Base-by-base conservation (phyloP, 768 basidiomycete species). In the Lactarius evosmus region DNA sequence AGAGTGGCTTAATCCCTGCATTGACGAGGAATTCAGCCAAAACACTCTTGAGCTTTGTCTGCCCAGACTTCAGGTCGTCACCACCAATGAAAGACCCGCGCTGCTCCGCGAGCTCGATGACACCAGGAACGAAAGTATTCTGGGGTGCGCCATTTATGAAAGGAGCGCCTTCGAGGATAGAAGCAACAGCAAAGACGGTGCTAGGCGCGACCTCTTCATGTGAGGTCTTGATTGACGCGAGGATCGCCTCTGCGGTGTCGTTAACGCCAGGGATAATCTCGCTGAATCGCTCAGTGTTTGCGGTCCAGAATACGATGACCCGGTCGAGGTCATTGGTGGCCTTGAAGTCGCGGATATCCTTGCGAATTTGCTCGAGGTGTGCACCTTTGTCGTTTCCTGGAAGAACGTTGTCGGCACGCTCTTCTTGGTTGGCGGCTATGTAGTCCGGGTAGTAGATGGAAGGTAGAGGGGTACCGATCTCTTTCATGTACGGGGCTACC, bases 1-100 rank as follows among this genome's bases (percentile, higher is more conserved):
- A 92, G 73, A 95, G 85, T 30, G 95, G 95, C 80, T 97, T 97
- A 82, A 98, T 98, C 64, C 95, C 95, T 2, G 95, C 95, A 74
- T 97, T 97, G 74, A 98, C 96, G 69, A 98, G 85, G 85, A 97
- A 98, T 80, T 99, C 96, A 59, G 95, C 95, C 59, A 98, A 82
- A 60, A 98, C 96, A 32, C 87, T 90, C 82, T 99, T 98, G 78
- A 98, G 87, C 78, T 95, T 94, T 54, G 95, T 96, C 82, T 98
- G 95, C 8, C 96, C 95, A 7, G 92, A 93, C 83, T 98, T 98
- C 77, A 98, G 88, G 74, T 98, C 96, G 72, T 98, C 96, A 38
- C 96, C 95, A 52, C 93, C 96, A 70, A 99, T 97, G 82, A 98
- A 98, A 7, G 92, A 88, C 71, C 87, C 80, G 70, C 89, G 78